phyloP scores from a whole-genome alignment of 192 early-diverging fungal genomes.

The Podila clonocystis region DNA sequence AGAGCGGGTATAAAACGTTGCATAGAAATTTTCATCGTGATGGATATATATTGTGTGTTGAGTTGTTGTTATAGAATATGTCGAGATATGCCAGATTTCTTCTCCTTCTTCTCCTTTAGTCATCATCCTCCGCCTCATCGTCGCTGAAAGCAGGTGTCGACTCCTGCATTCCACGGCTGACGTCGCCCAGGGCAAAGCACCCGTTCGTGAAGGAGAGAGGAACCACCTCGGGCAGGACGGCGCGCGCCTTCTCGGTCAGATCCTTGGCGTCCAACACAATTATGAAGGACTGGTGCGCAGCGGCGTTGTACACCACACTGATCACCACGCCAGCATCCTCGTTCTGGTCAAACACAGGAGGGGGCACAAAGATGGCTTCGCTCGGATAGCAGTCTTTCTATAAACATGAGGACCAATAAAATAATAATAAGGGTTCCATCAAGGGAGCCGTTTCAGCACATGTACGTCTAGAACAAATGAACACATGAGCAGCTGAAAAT shows the following conservation, averaged over 20 bases:
- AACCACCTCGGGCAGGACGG: slow-evolving; percentile 70
- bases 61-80: not conserved
- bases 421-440: not conserved
- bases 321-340: slow-evolving; percentile 85
- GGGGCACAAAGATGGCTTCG: slow-evolving; percentile 83
- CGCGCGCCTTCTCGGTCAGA: slow-evolving; percentile 71
- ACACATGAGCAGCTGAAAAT: slow-evolving; percentile 14
- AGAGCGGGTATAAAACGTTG: too few relatives aligned
- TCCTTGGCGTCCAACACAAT: slow-evolving; percentile 78
- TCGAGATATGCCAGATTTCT: not conserved
- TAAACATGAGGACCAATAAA: not conserved
- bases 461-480: not conserved
- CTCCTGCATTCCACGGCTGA: slow-evolving; percentile 44
- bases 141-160: slow-evolving; percentile 4
- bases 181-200: slow-evolving; percentile 49
- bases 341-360: slow-evolving; percentile 47
- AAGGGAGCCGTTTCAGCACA: not conserved
- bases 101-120: not conserved
- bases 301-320: slow-evolving; percentile 77
- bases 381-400: slow-evolving; percentile 79
- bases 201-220: slow-evolving; percentile 81
- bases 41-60: not conserved
- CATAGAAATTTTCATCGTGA: too few relatives aligned
- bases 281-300: slow-evolving; percentile 71
- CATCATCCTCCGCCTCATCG: slow-evolving; percentile 14